Evolutionary conservation across 2,329 filamentous ascomycete species (phyloP), one percentile per base, ranked within the genome.

Genomic region (Stachybotrys chartarum): DNA sequence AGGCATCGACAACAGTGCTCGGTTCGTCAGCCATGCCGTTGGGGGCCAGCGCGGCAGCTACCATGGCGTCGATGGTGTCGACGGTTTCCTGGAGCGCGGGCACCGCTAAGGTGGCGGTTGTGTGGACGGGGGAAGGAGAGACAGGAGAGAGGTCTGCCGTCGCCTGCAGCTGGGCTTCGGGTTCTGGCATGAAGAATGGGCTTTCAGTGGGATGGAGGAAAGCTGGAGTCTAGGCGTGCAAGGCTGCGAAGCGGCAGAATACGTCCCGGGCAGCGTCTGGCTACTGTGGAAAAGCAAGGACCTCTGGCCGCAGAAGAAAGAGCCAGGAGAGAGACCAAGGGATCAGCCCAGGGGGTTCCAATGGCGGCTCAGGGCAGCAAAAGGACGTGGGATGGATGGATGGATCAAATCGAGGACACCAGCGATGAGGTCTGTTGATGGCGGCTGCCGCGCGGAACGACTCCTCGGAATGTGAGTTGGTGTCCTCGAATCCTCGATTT

Each of bases 21-120:
- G 63, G 57, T 50, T 61, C 61, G 56, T 66, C 69, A 63, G 63
- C 61, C 47, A 60, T 56, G 57, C 62, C 62, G 55, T 69, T 67
- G 61, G 64, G 58, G 55, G 63, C 59, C 58, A 59, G 55, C 55
- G 65, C 71, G 44, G 68, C 71, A 56, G 68, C 70, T 56, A 72
- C 71, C 72, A 77, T 78, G 64, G 71, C 72, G 70, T 75, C 75
- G 58, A 79, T 70, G 58, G 70, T 74, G 59, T 81, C 78, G 61
- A 78, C 78, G 54, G 77, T 78, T 58, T 79, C 71, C 64, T 82
- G 78, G 56, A 82, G 76, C 30, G 71, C 69, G 35, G 79, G 78
- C 54, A 81, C 74, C 57, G 76, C 70, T 54, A 75, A 67, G 50
- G 78, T 69, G 30, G 76, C 75, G 55, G 75, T 71, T 51, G 72